These are phyloP conservation scores for Metarhizium robertsii DNA, from an alignment of 2,329 filamentous ascomycete genomes.

Conservation along the genomic window DNA sequence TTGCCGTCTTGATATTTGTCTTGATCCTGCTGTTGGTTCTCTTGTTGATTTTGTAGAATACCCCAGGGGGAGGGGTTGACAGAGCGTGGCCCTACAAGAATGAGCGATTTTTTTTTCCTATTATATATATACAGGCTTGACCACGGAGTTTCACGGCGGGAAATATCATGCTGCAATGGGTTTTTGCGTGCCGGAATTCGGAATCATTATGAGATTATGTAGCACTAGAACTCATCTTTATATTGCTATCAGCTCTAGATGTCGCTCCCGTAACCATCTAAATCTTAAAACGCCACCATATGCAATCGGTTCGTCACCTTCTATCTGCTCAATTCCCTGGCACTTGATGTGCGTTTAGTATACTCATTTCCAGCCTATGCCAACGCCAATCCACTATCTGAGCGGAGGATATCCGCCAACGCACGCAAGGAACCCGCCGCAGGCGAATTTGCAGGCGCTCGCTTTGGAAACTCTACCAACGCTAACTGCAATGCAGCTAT, in stretches of 20 bases:
- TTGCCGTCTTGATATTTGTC: conserved; percentile 78
- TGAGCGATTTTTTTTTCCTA: not conserved
- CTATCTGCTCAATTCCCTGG: not conserved
- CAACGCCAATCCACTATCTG: conserved; percentile 40
- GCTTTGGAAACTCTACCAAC: conserved; percentile 62
- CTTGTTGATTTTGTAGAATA: conserved; percentile 48
- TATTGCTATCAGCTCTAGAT: not conserved
- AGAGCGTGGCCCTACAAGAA: not conserved
- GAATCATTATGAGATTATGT: not conserved
- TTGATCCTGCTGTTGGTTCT: conserved; percentile 80
- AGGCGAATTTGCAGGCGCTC: conserved; percentile 35
- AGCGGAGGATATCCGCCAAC: conserved; percentile 42
- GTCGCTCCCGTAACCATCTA: not conserved
- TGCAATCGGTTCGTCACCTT: not conserved
- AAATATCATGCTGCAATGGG: not conserved
- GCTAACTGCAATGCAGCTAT: conserved; percentile 62
- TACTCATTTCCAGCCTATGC: conserved; percentile 12
- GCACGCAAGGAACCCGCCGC: conserved; percentile 44
- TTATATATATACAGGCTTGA: not conserved
- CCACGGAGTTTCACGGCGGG: not conserved
- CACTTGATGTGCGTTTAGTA: not conserved
- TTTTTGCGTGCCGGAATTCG: not conserved
- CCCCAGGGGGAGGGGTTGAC: not conserved
- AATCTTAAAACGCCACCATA: not conserved
- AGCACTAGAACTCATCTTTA: not conserved